phyloP scores from a whole-genome alignment of 768 basidiomycete genomes.

The Baorangia bicolor region DNA sequence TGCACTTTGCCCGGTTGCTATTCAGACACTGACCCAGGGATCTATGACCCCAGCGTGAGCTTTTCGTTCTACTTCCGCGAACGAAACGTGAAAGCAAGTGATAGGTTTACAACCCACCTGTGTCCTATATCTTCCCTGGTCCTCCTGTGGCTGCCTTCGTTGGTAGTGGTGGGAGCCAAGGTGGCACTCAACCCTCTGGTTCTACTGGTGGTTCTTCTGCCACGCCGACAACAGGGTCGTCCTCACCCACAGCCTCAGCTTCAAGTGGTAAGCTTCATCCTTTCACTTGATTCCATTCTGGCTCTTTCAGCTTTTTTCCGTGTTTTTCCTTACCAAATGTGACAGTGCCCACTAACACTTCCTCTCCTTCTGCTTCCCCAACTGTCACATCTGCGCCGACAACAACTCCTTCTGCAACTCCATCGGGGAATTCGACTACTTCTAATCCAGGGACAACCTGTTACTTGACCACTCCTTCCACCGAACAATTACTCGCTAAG shows the following conservation, averaged over 20 bases:
- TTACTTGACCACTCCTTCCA: constrained; percentile 19
- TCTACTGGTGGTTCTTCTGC: constrained; percentile 17
- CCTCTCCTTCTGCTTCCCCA: constrained; percentile 11
- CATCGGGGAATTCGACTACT: constrained; percentile 2
- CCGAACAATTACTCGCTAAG: constrained; percentile 12
- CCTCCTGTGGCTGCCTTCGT: constrained; percentile 48
- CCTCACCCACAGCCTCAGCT: constrained; percentile 15
- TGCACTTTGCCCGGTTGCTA: constrained; percentile 73
- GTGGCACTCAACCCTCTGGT: constrained; percentile 24
- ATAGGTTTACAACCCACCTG: constrained; percentile 32
- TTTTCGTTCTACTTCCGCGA: background rate
- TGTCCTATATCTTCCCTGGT: constrained; percentile 53
- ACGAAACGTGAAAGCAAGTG: background rate
- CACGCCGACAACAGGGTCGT: constrained; percentile 6
- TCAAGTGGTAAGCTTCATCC: constrained; percentile 18
- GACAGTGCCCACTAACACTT: constrained; percentile 27
- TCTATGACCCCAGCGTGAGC: constrained; percentile 49
- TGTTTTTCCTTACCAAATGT: constrained; percentile 18
- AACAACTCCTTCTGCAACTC: constrained; percentile 4
- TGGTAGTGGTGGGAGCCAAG: constrained; percentile 7
- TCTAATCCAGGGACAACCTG: constrained; percentile 13
- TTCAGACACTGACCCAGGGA: constrained; percentile 65
- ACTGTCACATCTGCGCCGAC: background rate
- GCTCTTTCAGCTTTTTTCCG: background rate
- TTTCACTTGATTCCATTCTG: background rate